Base-by-base conservation (phyloP, 1,284 basidiomycete genomes). In the Apiotrichum laibachii region DNA sequence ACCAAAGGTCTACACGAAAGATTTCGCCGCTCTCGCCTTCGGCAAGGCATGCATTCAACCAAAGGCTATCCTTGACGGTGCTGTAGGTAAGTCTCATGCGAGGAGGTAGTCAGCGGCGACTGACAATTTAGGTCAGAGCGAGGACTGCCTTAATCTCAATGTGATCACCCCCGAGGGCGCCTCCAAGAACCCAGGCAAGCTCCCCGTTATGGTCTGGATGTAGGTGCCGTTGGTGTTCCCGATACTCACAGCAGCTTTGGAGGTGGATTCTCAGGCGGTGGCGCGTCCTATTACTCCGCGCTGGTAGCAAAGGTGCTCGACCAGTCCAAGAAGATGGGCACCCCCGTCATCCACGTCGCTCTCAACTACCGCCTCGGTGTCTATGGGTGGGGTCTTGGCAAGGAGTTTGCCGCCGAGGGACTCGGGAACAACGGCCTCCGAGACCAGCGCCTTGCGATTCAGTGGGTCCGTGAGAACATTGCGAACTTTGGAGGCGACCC, bases 381-480 rank as follows among this genome's bases (percentile, higher is more conserved):
- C 13, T 75, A 79, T 50, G 82, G 82, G 16, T 82, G 22, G 22
- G 40, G 39, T 11, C 63, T 63, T 49, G 75, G 76, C 16, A 61
- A 64, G 6, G 73, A 73, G 22, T 66, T 72, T 6, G 71, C 68
- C 1, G 67, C 68, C 34, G 69, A 71, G 44, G 62, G 64, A 2
- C 73, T 72, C 1, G 70, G 66, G 18, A 79, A 79, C 56, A 66
- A 77, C 22, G 79, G 78, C n/a, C 55, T 79, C n/a, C 63, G 67
- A 46, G 82, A 83, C 62, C 79, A 82, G 57, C 69, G 75, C 6
- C 68, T 78, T 19, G 80, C 77, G 1, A 69, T 84, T 5, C 66
- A 80, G 58, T 84, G 82, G 82, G 76, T 83, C 0, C 77, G 79
- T 37, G 53, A 76, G 55, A 77, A 82, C 60, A 80, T 83, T 52